Evolutionary conservation across 2,329 filamentous ascomycete genomes (phyloP).

Genomic region (Mycogone perniciosa): DNA sequence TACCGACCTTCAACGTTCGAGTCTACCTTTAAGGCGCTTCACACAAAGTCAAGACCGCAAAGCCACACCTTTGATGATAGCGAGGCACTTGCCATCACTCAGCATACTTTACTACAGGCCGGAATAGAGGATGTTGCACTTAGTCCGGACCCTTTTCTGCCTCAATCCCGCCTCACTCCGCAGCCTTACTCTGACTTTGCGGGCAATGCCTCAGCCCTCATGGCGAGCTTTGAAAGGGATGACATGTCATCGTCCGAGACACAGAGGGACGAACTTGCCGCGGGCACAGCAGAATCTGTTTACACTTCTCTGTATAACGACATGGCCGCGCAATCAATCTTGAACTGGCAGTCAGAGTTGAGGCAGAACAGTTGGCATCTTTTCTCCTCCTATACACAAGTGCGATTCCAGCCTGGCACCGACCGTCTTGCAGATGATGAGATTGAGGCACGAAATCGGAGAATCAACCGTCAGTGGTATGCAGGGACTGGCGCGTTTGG

Average conservation of each 20-base stretch:
- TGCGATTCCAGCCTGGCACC: constrained; percentile 15
- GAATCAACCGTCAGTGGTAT: constrained; percentile 12
- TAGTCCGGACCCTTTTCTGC: too few relatives aligned
- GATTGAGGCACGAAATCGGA: constrained; percentile 9
- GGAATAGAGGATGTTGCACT: too few relatives aligned
- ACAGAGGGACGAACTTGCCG: too few relatives aligned
- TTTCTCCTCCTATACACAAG: neutral
- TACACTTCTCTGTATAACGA: too few relatives aligned
- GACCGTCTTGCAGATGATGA: constrained; percentile 19
- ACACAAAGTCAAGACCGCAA: constrained; percentile 17
- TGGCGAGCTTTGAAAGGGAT: too few relatives aligned
- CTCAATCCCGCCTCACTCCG: too few relatives aligned
- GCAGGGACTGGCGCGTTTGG: constrained; percentile 4
- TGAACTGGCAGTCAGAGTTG: neutral
- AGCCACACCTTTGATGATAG: neutral
- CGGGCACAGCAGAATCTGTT: too few relatives aligned
- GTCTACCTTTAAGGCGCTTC: constrained; percentile 29
- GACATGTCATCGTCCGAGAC: too few relatives aligned
- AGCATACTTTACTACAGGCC: too few relatives aligned
- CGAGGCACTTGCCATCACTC: too few relatives aligned
- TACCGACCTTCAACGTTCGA: constrained; percentile 40
- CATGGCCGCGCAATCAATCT: neutral
- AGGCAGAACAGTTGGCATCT: neutral
- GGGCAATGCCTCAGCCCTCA: too few relatives aligned
- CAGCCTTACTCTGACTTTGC: too few relatives aligned